Evolutionary conservation across 768 basidiomycete genomes (phyloP).

Genomic region (Infundibulicybe gibba): DNA sequence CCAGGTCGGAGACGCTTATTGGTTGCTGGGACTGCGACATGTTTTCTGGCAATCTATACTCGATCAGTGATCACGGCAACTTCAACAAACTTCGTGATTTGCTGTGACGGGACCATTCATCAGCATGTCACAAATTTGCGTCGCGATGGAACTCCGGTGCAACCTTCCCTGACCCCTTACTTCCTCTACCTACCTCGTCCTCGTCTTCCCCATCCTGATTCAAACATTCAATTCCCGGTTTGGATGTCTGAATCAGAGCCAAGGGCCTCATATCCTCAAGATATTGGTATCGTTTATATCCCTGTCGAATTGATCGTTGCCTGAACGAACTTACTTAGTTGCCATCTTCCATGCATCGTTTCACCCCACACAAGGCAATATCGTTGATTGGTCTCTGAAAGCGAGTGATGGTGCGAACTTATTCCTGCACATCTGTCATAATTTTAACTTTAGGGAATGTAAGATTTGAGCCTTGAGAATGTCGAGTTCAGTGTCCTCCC

Average conservation of each 20-base stretch:
- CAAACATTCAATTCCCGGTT: not conserved
- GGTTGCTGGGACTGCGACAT: slow-evolving; percentile 53
- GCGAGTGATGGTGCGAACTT: slow-evolving; percentile 55
- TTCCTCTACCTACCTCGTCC: not conserved
- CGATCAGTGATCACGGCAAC: not conserved
- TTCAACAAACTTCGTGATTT: not conserved
- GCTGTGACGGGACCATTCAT: not conserved
- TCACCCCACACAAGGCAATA: slow-evolving; percentile 78
- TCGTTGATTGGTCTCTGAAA: slow-evolving; percentile 76
- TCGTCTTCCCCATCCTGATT: not conserved
- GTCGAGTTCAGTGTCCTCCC: slow-evolving; percentile 82
- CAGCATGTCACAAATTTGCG: not conserved
- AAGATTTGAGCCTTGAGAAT: slow-evolving; percentile 64
- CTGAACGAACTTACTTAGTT: slow-evolving; percentile 34
- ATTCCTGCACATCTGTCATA: not conserved
- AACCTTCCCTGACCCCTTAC: not conserved
- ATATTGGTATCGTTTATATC: slow-evolving; percentile 36
- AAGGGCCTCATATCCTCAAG: slow-evolving; percentile 39
- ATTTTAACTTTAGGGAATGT: not conserved
- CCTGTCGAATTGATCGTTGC: too few species aligned
- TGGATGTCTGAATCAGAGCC: slow-evolving; percentile 17
- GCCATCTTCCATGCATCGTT: slow-evolving; percentile 85
- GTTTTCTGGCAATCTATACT: not conserved
- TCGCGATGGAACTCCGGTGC: not conserved
- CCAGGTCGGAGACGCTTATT: slow-evolving; percentile 79